Conservation (phyloP, 2,329 filamentous ascomycete genomes). For the Alternaria panax region DNA sequence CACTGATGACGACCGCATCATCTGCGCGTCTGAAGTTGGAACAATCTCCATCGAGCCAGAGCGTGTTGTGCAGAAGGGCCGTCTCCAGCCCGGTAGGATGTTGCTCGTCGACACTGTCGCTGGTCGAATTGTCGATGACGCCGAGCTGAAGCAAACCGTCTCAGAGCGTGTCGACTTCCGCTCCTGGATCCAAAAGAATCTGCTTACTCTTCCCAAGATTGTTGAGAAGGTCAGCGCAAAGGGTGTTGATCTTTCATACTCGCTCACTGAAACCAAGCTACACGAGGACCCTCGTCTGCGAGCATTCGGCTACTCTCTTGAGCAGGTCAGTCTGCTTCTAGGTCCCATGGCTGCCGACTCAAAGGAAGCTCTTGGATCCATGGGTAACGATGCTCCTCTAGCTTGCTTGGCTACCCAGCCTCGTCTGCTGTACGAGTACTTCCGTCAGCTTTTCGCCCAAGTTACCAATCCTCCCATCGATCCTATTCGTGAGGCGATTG, state of each 20-base stretch:
- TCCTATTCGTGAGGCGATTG: slow-evolving; percentile 94
- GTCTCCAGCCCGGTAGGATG: slow-evolving; percentile 94
- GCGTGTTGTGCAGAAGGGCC: slow-evolving; percentile 88
- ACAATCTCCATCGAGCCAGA: slow-evolving; percentile 92
- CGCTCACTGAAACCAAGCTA: slow-evolving; percentile 72
- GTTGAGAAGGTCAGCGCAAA: slow-evolving; percentile 67
- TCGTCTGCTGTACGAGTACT: slow-evolving; percentile 92
- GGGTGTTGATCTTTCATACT: slow-evolving; percentile 69
- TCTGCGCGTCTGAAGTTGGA: slow-evolving; percentile 95
- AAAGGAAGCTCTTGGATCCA: slow-evolving; percentile 95
- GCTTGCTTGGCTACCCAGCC: slow-evolving; percentile 91
- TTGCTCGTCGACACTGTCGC: slow-evolving; percentile 89
- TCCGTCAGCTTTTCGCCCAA: slow-evolving; percentile 96
- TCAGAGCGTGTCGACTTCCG: slow-evolving; percentile 88
- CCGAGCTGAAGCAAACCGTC: slow-evolving; percentile 88
- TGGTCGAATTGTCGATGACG: slow-evolving; percentile 92
- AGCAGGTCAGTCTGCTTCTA: slow-evolving; percentile 90
- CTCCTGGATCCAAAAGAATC: slow-evolving; percentile 83
- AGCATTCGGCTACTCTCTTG: slow-evolving; percentile 92
- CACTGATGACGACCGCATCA: slow-evolving; percentile 94
- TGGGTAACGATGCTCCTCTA: slow-evolving; percentile 95
- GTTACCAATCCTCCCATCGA: slow-evolving; percentile 98
- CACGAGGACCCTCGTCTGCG: slow-evolving; percentile 85
- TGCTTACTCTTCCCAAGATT: slow-evolving; percentile 81
- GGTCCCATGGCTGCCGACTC: slow-evolving; percentile 97